Base-by-base conservation (phyloP, 2,329 filamentous ascomycete species). In the Pseudogymnoascus sp. region DNA sequence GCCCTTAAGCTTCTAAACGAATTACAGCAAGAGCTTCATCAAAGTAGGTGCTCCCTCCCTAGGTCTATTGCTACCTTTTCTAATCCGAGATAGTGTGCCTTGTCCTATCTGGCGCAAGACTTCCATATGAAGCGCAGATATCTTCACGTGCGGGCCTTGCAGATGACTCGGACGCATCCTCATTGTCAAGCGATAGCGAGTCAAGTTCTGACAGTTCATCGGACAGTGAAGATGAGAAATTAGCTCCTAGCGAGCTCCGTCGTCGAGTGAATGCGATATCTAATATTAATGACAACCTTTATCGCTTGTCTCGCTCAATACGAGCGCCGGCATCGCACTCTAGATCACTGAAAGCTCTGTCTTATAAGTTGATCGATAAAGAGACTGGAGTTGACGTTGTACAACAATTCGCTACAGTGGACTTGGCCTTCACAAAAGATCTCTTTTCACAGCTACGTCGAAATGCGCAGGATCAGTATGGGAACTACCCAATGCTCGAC, bases 231-330 rank as follows among this genome's bases (percentile, higher is more conserved):
- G 16, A 56, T 14, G 50, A 56, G 29, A 56, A 56, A 33, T 13
- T 8, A 26, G 50, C 50, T 33, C 29, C 50, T 56, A 56, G n/a
- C n/a, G 50, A 56, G 50, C 50, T 56, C n/a, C 29, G 50, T 21
- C 26, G 16, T 14, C 50, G 50, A 33, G 50, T 56, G 13, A 19
- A 29, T 21, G 50, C 50, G n/a, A 14, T 56, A 19, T 56, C 50
- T 33, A 33, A 56, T 56, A 56, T 56, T 21, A 56, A 56, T 56
- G 50, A 56, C 50, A 56, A 56, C 29, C 29, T 56, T 33, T 56
- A 56, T 26, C 50, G 50, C 29, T 19, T 56, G 50, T 56, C 50
- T 56, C 50, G 50, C 19, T 56, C 50, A 33, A 56, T 56, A 56
- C 50, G 50, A 33, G 50, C 50, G 4, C 50, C 50, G 10, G 29